These are phyloP conservation scores for Debaryomyces udenii DNA, from an alignment of 1,139 yeast species.

Conservation along the genomic window DNA sequence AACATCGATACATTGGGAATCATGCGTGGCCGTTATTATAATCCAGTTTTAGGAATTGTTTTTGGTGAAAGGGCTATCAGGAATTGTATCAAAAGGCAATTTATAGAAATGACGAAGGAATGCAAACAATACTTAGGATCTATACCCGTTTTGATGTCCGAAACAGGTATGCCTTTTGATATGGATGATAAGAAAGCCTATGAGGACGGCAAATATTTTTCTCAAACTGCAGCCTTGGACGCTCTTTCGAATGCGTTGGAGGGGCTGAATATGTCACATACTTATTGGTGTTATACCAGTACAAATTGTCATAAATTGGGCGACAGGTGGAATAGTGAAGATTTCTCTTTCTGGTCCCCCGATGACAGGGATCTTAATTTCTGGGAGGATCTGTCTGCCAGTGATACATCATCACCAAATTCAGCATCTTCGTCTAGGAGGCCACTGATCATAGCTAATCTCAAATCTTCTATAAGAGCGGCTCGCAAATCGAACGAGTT, in stretches of 20 bases:
- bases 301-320: conserved; percentile 80
- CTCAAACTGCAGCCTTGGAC: conserved; percentile 83
- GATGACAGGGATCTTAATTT: conserved; percentile 50
- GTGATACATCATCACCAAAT: background rate
- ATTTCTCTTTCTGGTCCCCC: conserved; percentile 80
- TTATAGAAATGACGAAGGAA: conserved; percentile 64
- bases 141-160: conserved; percentile 79
- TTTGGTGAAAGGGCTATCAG: conserved; percentile 81
- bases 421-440: conserved; percentile 5
- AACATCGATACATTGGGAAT: conserved; percentile 91
- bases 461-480: conserved; percentile 3
- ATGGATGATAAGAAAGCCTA: conserved; percentile 81
- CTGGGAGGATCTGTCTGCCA: background rate
- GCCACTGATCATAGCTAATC: conserved; percentile 6
- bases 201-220: conserved; percentile 59
- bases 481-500: conserved; percentile 3
- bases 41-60: conserved; percentile 77
- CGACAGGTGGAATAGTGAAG: conserved; percentile 92
- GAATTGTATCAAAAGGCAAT: conserved; percentile 68
- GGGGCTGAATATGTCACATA: conserved; percentile 67
- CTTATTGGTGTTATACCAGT: conserved; percentile 84
- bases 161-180: conserved; percentile 97
- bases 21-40: conserved; percentile 74
- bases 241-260: conserved; percentile 81
- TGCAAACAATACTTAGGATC: conserved; percentile 60